Evolutionary conservation across 306 rosid genomes (phyloP).

Genomic region (Malus asiatica): DNA sequence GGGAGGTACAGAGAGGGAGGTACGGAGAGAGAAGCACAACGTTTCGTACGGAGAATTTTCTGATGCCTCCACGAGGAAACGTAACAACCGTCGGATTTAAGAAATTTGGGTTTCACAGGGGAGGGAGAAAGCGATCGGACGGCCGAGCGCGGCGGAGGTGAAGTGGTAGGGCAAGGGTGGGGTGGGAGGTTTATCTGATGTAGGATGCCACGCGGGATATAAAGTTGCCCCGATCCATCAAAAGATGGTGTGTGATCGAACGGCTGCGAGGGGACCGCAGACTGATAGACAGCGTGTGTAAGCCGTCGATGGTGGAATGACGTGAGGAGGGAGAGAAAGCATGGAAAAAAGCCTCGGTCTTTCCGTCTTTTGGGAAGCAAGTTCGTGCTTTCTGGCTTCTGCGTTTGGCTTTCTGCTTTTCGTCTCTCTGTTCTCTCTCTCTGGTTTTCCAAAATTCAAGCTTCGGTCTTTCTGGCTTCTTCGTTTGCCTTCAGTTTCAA

Average conservation of each 20-base stretch:
- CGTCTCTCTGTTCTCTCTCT: not conserved
- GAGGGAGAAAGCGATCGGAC: not conserved
- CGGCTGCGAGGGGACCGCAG: conserved; percentile 16
- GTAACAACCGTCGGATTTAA: not conserved
- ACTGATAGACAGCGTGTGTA: not conserved
- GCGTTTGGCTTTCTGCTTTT: not conserved
- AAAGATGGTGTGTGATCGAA: not conserved
- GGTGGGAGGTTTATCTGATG: conserved; percentile 11
- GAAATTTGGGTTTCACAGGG: not conserved
- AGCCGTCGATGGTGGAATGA: conserved; percentile 19
- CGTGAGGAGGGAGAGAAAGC: conserved; percentile 3
- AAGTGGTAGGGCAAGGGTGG: not conserved
- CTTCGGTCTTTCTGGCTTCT: not conserved
- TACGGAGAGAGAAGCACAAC: not conserved
- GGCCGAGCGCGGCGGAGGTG: not conserved
- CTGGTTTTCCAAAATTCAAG: not conserved
- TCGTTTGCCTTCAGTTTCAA: not conserved
- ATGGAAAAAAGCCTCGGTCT: not conserved
- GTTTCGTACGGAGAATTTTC: not conserved
- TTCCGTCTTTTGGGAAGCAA: not conserved
- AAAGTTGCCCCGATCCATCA: not conserved
- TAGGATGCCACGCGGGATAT: conserved; percentile 17
- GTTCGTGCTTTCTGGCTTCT: not conserved
- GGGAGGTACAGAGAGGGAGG: too few relatives aligned
- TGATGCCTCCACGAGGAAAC: not conserved